phyloP scores from a whole-genome alignment of 202 grass and related monocot species.

The Schoenoplectus tabernaemontani region DNA sequence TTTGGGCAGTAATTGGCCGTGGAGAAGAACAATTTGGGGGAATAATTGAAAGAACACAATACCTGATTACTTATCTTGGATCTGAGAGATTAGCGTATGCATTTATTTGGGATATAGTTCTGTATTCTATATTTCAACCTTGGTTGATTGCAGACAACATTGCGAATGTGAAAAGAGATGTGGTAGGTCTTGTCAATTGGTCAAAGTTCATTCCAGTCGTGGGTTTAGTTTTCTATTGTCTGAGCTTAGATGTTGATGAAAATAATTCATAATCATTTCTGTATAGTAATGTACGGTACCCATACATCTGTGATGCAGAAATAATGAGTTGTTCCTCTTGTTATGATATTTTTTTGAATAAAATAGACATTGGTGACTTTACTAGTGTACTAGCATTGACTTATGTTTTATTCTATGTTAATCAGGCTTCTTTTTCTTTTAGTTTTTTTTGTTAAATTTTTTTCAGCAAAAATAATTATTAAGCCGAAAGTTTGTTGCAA shows the following conservation, averaged over 20 bases:
- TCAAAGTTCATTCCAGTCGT: conserved; percentile 65
- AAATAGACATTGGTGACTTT: background rate
- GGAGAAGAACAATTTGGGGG: conserved; percentile 44
- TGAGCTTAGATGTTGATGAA: conserved; percentile 41
- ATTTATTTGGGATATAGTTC: conserved; percentile 77
- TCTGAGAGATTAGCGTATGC: conserved; percentile 67
- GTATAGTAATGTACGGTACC: background rate
- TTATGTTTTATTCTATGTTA: no score
- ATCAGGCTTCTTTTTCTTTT: background rate
- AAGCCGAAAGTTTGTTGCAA: background rate
- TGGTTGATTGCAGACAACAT: conserved; percentile 87
- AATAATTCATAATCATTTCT: conserved; percentile 21
- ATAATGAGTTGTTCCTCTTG: background rate
- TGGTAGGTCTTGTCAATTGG: conserved; percentile 31
- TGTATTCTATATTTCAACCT: conserved; percentile 82
- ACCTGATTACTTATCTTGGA: conserved; percentile 40
- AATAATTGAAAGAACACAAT: conserved; percentile 47
- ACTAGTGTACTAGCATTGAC: no score
- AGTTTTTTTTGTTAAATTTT: background rate
- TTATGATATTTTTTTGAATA: background rate
- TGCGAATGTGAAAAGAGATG: conserved; percentile 52
- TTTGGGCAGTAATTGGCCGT: conserved; percentile 54
- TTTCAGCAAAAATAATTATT: background rate
- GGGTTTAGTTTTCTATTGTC: conserved; percentile 56
- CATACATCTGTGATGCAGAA: background rate